Conservation (phyloP, 164 flowering plant species). For the Chloranthus sessilifolius region DNA sequence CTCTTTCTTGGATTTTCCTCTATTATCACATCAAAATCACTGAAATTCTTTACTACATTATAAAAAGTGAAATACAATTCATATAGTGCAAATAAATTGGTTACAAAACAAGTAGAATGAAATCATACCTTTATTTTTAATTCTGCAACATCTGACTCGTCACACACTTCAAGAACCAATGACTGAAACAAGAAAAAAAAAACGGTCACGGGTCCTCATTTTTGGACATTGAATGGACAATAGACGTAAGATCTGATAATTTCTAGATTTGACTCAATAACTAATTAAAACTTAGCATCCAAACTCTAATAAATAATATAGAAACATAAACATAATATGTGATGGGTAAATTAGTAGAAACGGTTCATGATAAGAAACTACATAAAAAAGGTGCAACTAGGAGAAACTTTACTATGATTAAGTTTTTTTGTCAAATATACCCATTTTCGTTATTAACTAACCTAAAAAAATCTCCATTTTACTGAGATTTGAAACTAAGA, state of each 20-base stretch:
- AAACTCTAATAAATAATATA: neutral
- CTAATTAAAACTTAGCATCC: neutral
- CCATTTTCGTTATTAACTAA: no score
- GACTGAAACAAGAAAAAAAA: conserved; percentile 33
- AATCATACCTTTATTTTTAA: conserved; percentile 66
- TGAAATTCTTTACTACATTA: no score
- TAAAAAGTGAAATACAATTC: no score
- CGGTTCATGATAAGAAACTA: no score
- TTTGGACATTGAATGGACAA: neutral
- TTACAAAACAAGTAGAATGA: neutral
- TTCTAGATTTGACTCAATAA: neutral
- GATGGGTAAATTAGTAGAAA: neutral
- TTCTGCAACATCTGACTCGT: conserved; percentile 77
- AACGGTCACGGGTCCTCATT: neutral
- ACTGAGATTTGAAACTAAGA: no score
- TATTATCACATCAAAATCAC: no score
- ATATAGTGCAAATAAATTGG: conserved; percentile 1
- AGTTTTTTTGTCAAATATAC: no score
- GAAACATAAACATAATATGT: neutral
- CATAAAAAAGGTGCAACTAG: no score
- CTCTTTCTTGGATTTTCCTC: no score
- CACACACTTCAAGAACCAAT: conserved; percentile 68
- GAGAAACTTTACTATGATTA: no score
- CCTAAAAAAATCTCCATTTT: no score
- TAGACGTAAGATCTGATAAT: neutral